Evolutionary conservation across 1,139 yeast species (phyloP).

Genomic region (Ogataea hybrid): DNA sequence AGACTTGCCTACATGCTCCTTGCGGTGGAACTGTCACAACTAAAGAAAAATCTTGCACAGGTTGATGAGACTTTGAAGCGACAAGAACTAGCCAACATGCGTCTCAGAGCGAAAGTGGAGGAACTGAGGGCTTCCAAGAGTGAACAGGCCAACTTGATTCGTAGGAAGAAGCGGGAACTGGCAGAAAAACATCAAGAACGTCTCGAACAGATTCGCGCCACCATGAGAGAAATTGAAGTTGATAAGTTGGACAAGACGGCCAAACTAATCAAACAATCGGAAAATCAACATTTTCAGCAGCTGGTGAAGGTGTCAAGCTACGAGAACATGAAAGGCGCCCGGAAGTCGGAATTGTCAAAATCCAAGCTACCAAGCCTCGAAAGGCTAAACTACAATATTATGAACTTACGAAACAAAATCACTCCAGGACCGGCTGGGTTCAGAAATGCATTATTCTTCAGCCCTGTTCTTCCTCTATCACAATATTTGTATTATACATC

Average conservation of each 20-base stretch:
- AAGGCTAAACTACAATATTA: slow-evolving; percentile 13
- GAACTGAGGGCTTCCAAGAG: slow-evolving; percentile 1
- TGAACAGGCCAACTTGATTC: slow-evolving; percentile 1
- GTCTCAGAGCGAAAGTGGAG: slow-evolving; percentile 8
- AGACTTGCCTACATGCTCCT: slow-evolving; percentile 43
- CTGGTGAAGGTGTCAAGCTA: slow-evolving; percentile 9
- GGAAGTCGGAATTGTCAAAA: neutral
- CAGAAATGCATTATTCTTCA: slow-evolving; percentile 11
- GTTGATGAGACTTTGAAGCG: slow-evolving; percentile 20
- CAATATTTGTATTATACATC: slow-evolving; percentile 15
- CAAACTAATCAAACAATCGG: slow-evolving; percentile 14
- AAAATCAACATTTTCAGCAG: slow-evolving; percentile 15
- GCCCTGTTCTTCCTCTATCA: slow-evolving; percentile 20
- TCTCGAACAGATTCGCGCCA: neutral
- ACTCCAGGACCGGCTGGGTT: slow-evolving; percentile 6
- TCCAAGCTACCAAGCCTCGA: slow-evolving; percentile 9
- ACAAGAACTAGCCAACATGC: slow-evolving; percentile 10
- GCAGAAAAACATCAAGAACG: slow-evolving; percentile 3
- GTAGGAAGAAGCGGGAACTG: neutral
- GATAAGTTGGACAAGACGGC: slow-evolving; percentile 16
- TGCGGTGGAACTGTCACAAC: slow-evolving; percentile 38
- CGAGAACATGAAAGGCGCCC: neutral
- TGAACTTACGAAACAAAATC: slow-evolving; percentile 10
- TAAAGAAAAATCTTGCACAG: slow-evolving; percentile 32
- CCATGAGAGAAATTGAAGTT: slow-evolving; percentile 7